These are phyloP conservation scores for Mycena epipterygia DNA, from an alignment of 768 basidiomycete genomes.

Conservation along the genomic window DNA sequence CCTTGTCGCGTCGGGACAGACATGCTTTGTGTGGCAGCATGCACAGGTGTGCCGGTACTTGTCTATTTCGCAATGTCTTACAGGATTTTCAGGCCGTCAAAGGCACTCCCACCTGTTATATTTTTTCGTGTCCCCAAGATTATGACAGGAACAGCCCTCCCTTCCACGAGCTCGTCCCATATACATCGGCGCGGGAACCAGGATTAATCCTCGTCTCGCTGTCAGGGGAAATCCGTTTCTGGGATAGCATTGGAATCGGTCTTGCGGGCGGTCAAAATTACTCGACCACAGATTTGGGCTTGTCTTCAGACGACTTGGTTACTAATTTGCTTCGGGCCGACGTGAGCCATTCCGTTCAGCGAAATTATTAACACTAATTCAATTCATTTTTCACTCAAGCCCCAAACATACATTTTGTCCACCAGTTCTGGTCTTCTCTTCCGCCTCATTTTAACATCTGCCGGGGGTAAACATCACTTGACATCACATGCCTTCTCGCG, in stretches of 20 bases:
- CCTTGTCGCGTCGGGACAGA: conserved; percentile 76
- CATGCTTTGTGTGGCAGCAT: conserved; percentile 90
- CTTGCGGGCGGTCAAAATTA: conserved; percentile 84
- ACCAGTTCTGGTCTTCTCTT: conserved; percentile 78
- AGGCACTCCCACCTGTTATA: conserved; percentile 86
- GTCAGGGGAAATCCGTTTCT: conserved; percentile 83
- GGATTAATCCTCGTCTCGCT: conserved; percentile 85
- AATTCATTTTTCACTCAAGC: conserved; percentile 53
- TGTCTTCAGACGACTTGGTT: conserved; percentile 69
- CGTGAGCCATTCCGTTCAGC: conserved; percentile 54
- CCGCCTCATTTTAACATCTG: conserved; percentile 73
- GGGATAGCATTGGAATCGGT: conserved; percentile 90
- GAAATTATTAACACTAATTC: conserved; percentile 16
- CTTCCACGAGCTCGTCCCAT: conserved; percentile 77
- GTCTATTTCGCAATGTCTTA: conserved; percentile 1
- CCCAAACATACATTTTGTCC: conserved; percentile 76
- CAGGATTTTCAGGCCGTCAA: conserved; percentile 59
- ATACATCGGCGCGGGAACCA: conserved; percentile 80
- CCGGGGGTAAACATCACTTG: conserved; percentile 77
- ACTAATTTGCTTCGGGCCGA: conserved; percentile 78
- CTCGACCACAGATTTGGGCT: conserved; percentile 61
- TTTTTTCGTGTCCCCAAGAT: conserved; percentile 78
- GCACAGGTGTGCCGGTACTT: conserved; percentile 62
- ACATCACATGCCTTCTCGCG: conserved; percentile 72
- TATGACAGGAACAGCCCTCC: conserved; percentile 56